These are phyloP conservation scores for Turnera subulata DNA, from an alignment of 345 rosid genomes.

Conservation along the genomic window DNA sequence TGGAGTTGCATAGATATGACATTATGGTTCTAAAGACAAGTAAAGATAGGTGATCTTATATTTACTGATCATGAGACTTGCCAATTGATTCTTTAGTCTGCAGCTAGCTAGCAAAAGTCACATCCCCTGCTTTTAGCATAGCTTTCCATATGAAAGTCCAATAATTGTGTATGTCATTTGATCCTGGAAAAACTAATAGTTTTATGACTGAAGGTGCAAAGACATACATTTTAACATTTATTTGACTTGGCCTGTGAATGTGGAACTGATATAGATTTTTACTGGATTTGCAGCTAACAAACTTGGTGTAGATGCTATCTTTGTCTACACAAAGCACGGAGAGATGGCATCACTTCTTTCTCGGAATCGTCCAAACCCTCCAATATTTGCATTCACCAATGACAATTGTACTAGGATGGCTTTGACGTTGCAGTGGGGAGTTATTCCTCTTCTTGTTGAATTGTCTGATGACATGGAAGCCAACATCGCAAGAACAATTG, in stretches of 20 bases:
- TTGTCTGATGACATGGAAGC: slow-evolving; percentile 57
- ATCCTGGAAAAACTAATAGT: too few relatives aligned
- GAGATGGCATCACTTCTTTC: slow-evolving; percentile 69
- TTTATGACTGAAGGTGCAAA: neutral
- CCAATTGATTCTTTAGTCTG: too few relatives aligned
- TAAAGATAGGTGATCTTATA: too few relatives aligned
- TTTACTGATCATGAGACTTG: too few relatives aligned
- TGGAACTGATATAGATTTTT: neutral
- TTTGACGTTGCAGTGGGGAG: slow-evolving; percentile 71
- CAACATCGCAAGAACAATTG: slow-evolving; percentile 39
- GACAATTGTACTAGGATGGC: slow-evolving; percentile 45
- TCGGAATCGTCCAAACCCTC: slow-evolving; percentile 67
- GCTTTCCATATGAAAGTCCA: too few relatives aligned
- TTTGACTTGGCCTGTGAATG: neutral
- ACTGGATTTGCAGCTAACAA: slow-evolving; percentile 47
- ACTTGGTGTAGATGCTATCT: slow-evolving; percentile 61
- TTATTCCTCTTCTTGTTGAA: slow-evolving; percentile 39
- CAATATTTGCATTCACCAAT: slow-evolving; percentile 59
- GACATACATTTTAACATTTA: too few relatives aligned
- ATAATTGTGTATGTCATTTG: too few relatives aligned
- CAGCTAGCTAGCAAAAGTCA: too few relatives aligned
- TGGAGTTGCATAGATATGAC: too few relatives aligned
- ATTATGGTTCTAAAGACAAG: too few relatives aligned
- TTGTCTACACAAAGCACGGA: slow-evolving; percentile 64
- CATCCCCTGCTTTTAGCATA: too few relatives aligned